Base-by-base conservation (phyloP, 805 yeast genomes). In the Candida ascalaphidarum region DNA sequence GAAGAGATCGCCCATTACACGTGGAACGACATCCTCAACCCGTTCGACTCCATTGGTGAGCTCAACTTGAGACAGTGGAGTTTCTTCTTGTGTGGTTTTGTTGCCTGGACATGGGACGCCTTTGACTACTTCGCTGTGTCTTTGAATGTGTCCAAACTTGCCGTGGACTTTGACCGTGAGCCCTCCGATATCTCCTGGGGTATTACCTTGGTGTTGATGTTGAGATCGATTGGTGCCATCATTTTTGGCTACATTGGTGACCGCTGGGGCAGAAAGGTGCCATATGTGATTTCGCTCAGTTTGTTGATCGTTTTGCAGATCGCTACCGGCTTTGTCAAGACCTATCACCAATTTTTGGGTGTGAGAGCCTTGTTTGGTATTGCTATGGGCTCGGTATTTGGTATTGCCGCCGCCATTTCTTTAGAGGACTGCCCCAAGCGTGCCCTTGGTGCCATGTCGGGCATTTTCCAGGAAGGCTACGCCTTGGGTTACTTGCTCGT, bases 381-480 rank as follows among this genome's bases (percentile, higher is more conserved):
- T 28, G 71, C 75, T 26, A 75, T 78, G 82, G 86, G 85, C 23
- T 85, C 84, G 29, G 55, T 76, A 29, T 79, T 67, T 44, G 83
- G 82, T 21, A 68, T 73, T 33, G 70, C 77, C 20, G 68, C 78
- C 15, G 79, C 81, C 7, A 72, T 77, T 5, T 76, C 85, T 6
- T 60, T 80, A 18, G 82, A 77, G 39, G 81, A 77, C 42, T 65
- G 74, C 27, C 84, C 84, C 1, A 48, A 48, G 2, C 58, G 52
- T 17, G 73, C 79, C 19, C 59, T 72, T 52, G 79, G 82, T 25
- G 61, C 76, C 32, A 52, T 77, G 26, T 68, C 77, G 20, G 84
- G 83, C 26, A 50, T 81, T 23, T 71, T 84, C 47, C 94, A 83
- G 53, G 81, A 82, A 49, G 94, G 94, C 35, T 84, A 78, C 40